Evolutionary conservation across 768 basidiomycete genomes (phyloP).

Genomic region (Termitomyces sp.): DNA sequence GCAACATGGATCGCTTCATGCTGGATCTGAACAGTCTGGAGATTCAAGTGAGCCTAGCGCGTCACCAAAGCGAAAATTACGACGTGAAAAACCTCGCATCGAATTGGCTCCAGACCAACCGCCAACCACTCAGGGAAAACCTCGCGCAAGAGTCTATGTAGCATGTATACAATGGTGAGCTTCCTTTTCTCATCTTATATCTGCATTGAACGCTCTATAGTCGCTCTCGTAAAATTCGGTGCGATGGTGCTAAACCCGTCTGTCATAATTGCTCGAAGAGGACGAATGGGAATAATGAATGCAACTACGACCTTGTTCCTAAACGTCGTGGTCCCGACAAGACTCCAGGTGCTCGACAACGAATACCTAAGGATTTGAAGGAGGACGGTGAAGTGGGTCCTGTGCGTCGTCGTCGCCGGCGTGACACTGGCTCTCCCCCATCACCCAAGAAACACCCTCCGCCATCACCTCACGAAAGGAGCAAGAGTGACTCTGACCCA

Average conservation of each 20-base stretch:
- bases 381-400: slow-evolving; percentile 30
- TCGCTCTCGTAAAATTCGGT: slow-evolving; percentile 76
- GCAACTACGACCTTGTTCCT: slow-evolving; percentile 66
- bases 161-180: slow-evolving; percentile 76
- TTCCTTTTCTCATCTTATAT: slow-evolving; percentile 3
- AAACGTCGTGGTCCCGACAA: slow-evolving; percentile 82
- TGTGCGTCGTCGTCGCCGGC: slow-evolving; percentile 34
- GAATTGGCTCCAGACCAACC: slow-evolving; percentile 75
- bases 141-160: slow-evolving; percentile 70
- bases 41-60: slow-evolving; percentile 1
- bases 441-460: slow-evolving; percentile 5
- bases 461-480: neutral
- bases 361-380: slow-evolving; percentile 40
- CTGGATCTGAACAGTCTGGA: neutral
- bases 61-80: slow-evolving; percentile 34
- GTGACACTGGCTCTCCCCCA: slow-evolving; percentile 11
- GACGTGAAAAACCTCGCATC: slow-evolving; percentile 57
- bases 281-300: slow-evolving; percentile 39
- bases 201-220: slow-evolving; percentile 29
- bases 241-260: slow-evolving; percentile 74
- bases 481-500: slow-evolving; percentile 6
- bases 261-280: slow-evolving; percentile 73
- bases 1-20: neutral
- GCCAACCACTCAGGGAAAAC: slow-evolving; percentile 78
- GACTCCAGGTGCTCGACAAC: slow-evolving; percentile 74